These are phyloP conservation scores for Colletotrichum graminicola DNA, from an alignment of 2,329 filamentous ascomycete genomes.

Conservation along the genomic window DNA sequence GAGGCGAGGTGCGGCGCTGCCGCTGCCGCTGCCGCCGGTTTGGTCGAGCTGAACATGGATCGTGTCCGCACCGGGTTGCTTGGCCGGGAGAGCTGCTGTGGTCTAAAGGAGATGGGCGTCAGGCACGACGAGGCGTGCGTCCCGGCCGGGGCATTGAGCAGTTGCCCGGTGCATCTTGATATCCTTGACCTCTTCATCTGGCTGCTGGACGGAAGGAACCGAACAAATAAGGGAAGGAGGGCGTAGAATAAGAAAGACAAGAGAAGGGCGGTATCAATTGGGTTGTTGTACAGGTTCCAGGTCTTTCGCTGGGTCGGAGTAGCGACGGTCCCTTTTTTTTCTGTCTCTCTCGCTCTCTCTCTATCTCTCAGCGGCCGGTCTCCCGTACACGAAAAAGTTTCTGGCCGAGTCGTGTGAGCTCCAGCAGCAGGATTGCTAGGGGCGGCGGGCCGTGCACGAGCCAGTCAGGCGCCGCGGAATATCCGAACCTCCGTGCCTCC, in stretches of 20 bases:
- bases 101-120: slow-evolving; percentile 41
- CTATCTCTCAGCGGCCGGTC: slow-evolving; percentile 31
- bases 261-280: slow-evolving; percentile 27
- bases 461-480: slow-evolving; percentile 26
- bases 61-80: slow-evolving; percentile 30
- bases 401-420: slow-evolving; percentile 53
- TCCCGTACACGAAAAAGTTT: slow-evolving; percentile 52
- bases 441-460: slow-evolving; percentile 31
- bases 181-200: slow-evolving; percentile 59
- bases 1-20: slow-evolving; percentile 16
- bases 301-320: slow-evolving; percentile 49
- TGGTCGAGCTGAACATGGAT: slow-evolving; percentile 13
- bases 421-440: slow-evolving; percentile 29
- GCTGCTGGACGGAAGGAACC: not conserved
- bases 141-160: slow-evolving; percentile 52
- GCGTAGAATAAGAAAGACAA: slow-evolving; percentile 8
- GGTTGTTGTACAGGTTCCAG: slow-evolving; percentile 44
- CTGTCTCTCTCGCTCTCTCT: not conserved
- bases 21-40: slow-evolving; percentile 9
- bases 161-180: slow-evolving; percentile 56
- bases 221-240: not conserved
- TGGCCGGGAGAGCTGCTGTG: slow-evolving; percentile 29
- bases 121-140: slow-evolving; percentile 36
- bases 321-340: slow-evolving; percentile 24
- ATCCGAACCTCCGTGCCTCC: slow-evolving; percentile 34